A percentile compares a stretch with the other conserved stretches of the same genome.
These are phyloP conservation scores for Alternaria panax DNA, from an alignment of 2,329 filamentous ascomycete species.

Conservation along the genomic window DNA sequence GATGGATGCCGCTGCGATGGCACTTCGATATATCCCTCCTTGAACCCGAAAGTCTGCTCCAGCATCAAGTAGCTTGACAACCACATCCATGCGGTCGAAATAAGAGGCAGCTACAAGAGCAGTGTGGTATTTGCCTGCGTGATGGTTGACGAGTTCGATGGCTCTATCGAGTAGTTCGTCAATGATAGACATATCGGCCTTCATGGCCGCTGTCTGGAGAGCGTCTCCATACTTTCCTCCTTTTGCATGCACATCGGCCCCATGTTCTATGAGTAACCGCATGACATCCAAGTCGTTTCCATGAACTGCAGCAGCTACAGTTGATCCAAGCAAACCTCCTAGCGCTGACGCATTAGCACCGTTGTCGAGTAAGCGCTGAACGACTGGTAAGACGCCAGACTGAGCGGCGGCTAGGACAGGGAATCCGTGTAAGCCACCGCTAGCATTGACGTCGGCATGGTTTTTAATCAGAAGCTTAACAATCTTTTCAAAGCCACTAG, in stretches of 20 bases:
- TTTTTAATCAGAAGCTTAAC: constrained; percentile 23
- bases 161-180: constrained; percentile 22
- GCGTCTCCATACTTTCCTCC: constrained; percentile 30
- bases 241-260: constrained; percentile 27
- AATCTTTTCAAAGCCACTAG: constrained; percentile 11
- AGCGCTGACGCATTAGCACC: constrained; percentile 19
- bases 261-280: constrained; percentile 29
- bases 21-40: constrained; percentile 27
- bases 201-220: constrained; percentile 25
- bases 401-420: constrained; percentile 30
- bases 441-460: constrained; percentile 27
- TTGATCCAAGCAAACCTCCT: constrained; percentile 18
- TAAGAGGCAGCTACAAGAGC: constrained; percentile 35
- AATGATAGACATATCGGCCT: constrained; percentile 23
- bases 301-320: constrained; percentile 28
- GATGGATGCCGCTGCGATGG: constrained; percentile 28
- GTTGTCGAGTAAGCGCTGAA: constrained; percentile 22
- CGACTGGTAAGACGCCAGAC: constrained; percentile 9
- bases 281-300: constrained; percentile 25
- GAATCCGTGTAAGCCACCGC: constrained; percentile 23
- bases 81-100: constrained; percentile 25
- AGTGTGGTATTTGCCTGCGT: constrained; percentile 28
- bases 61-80: constrained; percentile 25
- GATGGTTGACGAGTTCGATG: constrained; percentile 25
- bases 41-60: constrained; percentile 28